Base-by-base conservation (phyloP, 2,329 filamentous ascomycete species). In the Sporothrix dimorphospora region DNA sequence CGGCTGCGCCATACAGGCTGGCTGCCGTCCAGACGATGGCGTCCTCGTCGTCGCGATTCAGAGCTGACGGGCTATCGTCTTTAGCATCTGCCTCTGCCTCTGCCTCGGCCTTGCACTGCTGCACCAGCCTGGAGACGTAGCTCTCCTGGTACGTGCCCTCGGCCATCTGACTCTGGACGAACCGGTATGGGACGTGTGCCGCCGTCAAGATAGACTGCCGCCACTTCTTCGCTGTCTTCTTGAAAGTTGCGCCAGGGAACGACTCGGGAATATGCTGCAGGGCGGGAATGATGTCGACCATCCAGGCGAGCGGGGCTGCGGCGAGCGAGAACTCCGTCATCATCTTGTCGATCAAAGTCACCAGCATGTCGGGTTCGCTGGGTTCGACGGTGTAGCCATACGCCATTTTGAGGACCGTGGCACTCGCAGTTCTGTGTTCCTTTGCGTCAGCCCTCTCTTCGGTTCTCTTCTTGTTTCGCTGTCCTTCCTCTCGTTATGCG, bases 41-140 rank as follows among this genome's bases (percentile, higher is more conserved):
- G 21, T 55, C 12, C 14, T 55, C n/a, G 21, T 55, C 51, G 21
- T 24, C 51, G 9, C 11, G 8, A 21, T 55, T 9, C 21, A 55
- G 47, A 14, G 1, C 45, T 1, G 45, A 34, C 6, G 30, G 30
- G 30, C 30, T 19, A 5, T 2, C 45, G 4, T 6, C 12, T 47
- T 47, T 19, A 2, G 45, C 16, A 19, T 5, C 45, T 47, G 12
- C 16, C 19, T 19, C 16, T 5, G 45, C 45, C 45, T 47, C 45
- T 1, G 45, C 14, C 19, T 47, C 45, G 2, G 21, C 21, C 51
- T 24, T 24, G 21, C 8, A 47, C 45, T 68, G 34, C 21, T 66
- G 45, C 19, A 68, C 24, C 42, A 51, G 45, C 27, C 65, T 45
- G 14, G 65, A 68, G 8, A 68, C 65, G 45, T 68, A 68, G 65